A percentile compares a stretch with the other conserved stretches of the same genome.
These are phyloP conservation scores for Lactarius sp. DNA, from an alignment of 768 basidiomycete genomes.

Conservation along the genomic window DNA sequence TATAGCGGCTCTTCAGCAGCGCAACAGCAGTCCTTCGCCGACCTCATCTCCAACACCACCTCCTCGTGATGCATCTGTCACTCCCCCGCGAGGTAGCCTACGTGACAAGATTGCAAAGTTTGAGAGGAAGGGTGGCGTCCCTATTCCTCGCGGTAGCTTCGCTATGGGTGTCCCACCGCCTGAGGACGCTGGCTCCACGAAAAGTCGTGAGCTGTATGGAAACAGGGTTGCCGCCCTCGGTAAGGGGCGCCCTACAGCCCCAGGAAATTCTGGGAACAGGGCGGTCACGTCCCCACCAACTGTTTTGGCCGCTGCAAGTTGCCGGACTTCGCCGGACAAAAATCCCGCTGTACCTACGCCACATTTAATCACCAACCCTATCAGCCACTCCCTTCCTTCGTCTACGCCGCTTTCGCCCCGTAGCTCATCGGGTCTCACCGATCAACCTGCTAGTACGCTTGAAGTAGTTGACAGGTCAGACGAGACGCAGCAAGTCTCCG, in stretches of 20 bases:
- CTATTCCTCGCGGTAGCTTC: conserved; percentile 71
- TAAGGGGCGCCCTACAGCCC: conserved; percentile 26
- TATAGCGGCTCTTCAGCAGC: conserved; percentile 76
- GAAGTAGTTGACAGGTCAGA: not conserved
- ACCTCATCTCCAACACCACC: conserved; percentile 33
- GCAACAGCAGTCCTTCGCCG: conserved; percentile 33
- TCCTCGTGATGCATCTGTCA: conserved; percentile 27
- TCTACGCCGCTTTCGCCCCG: not conserved
- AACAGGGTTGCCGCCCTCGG: conserved; percentile 52
- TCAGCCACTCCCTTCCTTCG: not conserved
- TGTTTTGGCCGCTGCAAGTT: not conserved
- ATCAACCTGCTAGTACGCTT: not conserved
- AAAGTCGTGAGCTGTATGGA: conserved; percentile 65
- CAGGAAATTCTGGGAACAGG: conserved; percentile 12
- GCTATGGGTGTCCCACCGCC: conserved; percentile 60
- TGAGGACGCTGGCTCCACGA: conserved; percentile 42
- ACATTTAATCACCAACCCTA: not conserved
- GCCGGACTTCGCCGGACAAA: conserved; percentile 10
- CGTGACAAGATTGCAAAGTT: conserved; percentile 77
- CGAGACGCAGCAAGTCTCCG: not conserved
- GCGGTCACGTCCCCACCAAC: conserved; percentile 20
- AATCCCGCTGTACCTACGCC: not conserved
- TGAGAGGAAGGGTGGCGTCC: conserved; percentile 71
- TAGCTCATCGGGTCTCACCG: not conserved
- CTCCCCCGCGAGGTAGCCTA: conserved; percentile 31